phyloP scores from a whole-genome alignment of 257 asterid species.

The Euphrasia confusa region DNA sequence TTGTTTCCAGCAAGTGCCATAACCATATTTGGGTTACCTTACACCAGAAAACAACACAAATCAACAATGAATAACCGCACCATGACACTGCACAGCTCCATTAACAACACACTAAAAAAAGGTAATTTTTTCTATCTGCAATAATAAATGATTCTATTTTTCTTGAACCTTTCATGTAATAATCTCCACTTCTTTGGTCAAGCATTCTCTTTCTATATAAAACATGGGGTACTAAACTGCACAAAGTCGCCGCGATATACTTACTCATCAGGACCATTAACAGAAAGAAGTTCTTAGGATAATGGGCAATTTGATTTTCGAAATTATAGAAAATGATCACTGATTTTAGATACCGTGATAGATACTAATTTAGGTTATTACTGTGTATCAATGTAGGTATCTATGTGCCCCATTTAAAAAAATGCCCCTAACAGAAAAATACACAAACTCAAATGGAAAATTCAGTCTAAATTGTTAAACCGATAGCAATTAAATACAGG shows the following conservation, averaged over 20 bases:
- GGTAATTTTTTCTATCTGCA: not conserved
- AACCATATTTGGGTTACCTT: constrained; percentile 75
- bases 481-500: not conserved
- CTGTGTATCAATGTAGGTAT: too few species aligned
- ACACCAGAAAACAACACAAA: constrained; percentile 19
- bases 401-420: too few species aligned
- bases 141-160: too few species aligned
- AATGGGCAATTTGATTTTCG: too few species aligned
- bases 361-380: too few species aligned
- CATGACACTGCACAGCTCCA: not conserved
- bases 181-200: constrained; percentile 1
- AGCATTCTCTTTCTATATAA: not conserved
- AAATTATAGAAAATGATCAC: too few species aligned
- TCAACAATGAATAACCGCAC: constrained; percentile 2
- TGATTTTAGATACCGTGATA: too few species aligned
- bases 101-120: too few species aligned
- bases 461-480: not conserved
- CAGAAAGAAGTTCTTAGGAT: too few species aligned
- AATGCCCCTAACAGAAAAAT: not conserved
- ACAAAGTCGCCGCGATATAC: not conserved
- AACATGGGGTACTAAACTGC: not conserved
- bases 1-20: constrained; percentile 87
- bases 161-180: too few species aligned
- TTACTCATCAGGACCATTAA: too few species aligned
- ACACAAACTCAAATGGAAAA: not conserved